Conservation (phyloP, 83 land plant species). For the Isoetes engelmannii region DNA sequence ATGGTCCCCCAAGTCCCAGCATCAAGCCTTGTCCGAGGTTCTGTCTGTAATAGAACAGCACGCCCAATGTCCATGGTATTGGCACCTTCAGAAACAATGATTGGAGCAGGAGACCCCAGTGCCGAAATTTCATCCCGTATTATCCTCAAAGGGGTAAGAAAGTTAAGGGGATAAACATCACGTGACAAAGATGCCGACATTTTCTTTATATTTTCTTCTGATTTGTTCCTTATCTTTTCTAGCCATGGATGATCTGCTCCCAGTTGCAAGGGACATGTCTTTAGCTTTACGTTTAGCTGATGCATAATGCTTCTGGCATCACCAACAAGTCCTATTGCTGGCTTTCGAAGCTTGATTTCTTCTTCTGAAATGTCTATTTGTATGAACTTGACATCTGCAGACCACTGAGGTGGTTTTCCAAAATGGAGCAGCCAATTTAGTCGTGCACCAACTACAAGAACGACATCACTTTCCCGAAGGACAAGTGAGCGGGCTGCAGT, state of each 20-base stretch:
- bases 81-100: constrained; percentile 94
- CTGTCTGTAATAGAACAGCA: constrained; percentile 74
- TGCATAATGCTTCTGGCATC: constrained; percentile 65
- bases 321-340: constrained; percentile 66
- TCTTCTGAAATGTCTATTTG: constrained; percentile 66
- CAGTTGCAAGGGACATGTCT: constrained; percentile 75
- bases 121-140: constrained; percentile 73
- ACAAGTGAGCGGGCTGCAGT: constrained; percentile 86
- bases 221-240: constrained; percentile 50
- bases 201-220: constrained; percentile 62
- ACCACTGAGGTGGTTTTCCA: constrained; percentile 87
- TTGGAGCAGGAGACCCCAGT: constrained; percentile 72
- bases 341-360: constrained; percentile 73
- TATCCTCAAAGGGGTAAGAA: constrained; percentile 83
- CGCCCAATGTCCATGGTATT: constrained; percentile 98
- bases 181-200: constrained; percentile 61
- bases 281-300: constrained; percentile 48
- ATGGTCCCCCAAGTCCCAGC: constrained; percentile 99
- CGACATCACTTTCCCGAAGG: constrained; percentile 76
- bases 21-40: constrained; percentile 92
- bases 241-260: constrained; percentile 85
- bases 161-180: constrained; percentile 91
- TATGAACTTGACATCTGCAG: constrained; percentile 77
- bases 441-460: constrained; percentile 81
- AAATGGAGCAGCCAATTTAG: constrained; percentile 95